phyloP scores from a whole-genome alignment of 352 stramenopile genomes.

The Pythium dissotocum region DNA sequence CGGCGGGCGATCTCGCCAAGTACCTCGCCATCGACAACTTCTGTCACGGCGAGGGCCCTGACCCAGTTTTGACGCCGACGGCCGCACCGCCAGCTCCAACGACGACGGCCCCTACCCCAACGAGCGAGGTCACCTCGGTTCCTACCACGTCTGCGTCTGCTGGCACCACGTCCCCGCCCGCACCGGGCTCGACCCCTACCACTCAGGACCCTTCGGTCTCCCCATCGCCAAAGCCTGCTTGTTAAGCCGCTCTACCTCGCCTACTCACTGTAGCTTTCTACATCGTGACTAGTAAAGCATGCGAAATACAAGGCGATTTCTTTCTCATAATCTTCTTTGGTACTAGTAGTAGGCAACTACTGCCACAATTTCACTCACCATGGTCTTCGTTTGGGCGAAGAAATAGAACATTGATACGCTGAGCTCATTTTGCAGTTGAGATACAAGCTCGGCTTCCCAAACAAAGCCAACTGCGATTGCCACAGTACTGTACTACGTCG shows the following conservation, averaged over 20 bases:
- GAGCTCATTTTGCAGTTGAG: too few species aligned
- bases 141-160: background rate
- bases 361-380: too few species aligned
- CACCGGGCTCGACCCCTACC: background rate
- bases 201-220: background rate
- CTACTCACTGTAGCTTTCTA: background rate
- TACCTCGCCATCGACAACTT: conserved; percentile 43
- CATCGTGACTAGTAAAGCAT: background rate
- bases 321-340: too few species aligned
- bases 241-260: background rate
- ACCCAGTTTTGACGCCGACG: conserved; percentile 27
- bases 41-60: conserved; percentile 41
- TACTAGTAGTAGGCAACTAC: too few species aligned
- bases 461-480: too few species aligned
- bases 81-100: conserved; percentile 1
- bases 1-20: conserved; percentile 39
- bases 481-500: too few species aligned
- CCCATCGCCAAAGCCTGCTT: background rate
- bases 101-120: conserved; percentile 26
- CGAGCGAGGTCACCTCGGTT: background rate
- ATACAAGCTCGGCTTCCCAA: too few species aligned
- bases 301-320: background rate
- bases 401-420: too few species aligned
- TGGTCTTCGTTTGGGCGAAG: too few species aligned
- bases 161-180: conserved; percentile 5